Evolutionary conservation across 768 basidiomycete species (phyloP), one percentile per base, ranked within the genome.

Genomic region (Pulveroboletus sp.): DNA sequence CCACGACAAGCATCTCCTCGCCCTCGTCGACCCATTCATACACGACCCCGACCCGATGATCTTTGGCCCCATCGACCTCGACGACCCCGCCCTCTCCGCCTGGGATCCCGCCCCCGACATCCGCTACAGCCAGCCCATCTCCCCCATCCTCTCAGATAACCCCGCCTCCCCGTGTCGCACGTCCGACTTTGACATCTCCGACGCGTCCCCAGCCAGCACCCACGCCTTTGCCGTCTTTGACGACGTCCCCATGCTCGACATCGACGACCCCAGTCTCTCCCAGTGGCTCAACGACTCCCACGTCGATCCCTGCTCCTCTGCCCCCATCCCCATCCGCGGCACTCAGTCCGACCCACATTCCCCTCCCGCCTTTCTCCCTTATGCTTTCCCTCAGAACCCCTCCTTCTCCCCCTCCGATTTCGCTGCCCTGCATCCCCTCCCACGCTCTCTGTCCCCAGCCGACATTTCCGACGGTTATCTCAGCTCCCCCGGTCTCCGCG

Each of bases 211-310:
- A 10, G 59, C 48, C 54, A 71, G 69, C 50, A 60, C 67, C 21
- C 72, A 62, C 11, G 54, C 68, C 41, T 65, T 61, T 50, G 59
- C 58, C 20, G 49, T 61, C 38, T 62, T 70, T 49, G 56, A 61
- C 39, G 71, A 72, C n/a, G 49, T 63, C 14, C 57, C 67, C 27
- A 50, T 70, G 38, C 64, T 66, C 29, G 79, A 82, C 59, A 63
- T 67, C 51, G 70, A 69, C 49, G 71, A 72, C 50, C 59, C 67
- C 53, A 62, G 73, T 33, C 69, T 81, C 4, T 71, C 77, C 1
- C 72, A 76, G 52, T 88, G 86, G 86, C 73, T 87, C 44, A 75
- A 78, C 59, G 86, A 88, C 65, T 67, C 79, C 42, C 80, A 82
- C 42, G 48, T 65, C 23, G 66, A 67, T 34, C 56, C 62, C 0